phyloP scores from a whole-genome alignment of 371 early-diverging fungal species.

The Syncephalastrum racemosum region DNA sequence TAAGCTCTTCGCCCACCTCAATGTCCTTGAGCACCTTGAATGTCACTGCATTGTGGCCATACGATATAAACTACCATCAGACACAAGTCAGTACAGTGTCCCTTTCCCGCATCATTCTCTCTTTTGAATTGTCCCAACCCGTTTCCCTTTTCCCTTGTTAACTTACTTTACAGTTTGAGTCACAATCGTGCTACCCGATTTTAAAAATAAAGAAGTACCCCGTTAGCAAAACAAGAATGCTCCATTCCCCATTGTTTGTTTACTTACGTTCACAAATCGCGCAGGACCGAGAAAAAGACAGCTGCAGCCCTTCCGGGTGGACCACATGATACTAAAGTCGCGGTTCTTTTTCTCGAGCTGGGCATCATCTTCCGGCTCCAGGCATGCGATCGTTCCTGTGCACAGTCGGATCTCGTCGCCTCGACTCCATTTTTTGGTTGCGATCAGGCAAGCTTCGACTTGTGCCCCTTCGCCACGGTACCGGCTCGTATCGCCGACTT shows the following conservation, averaged over 20 bases:
- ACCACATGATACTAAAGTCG: constrained; percentile 91
- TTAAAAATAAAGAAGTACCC: constrained; percentile 4
- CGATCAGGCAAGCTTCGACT: constrained; percentile 84
- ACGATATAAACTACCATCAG: constrained; percentile 51
- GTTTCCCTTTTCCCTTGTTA: too few relatives aligned
- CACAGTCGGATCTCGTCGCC: constrained; percentile 81
- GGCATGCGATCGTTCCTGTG: constrained; percentile 73
- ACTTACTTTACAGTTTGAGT: constrained; percentile 75
- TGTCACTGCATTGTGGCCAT: constrained; percentile 57
- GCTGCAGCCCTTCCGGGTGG: constrained; percentile 65
- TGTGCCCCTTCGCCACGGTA: constrained; percentile 68
- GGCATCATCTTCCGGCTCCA: constrained; percentile 72
- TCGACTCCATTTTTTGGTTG: constrained; percentile 70
- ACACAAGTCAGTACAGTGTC: too few relatives aligned
- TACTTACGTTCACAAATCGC: constrained; percentile 82
- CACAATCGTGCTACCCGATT: constrained; percentile 82
- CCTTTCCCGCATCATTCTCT: too few relatives aligned
- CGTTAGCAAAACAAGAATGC: constrained; percentile 3
- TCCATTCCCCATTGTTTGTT: background rate
- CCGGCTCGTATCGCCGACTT: constrained; percentile 69
- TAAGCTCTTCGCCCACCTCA: constrained; percentile 81
- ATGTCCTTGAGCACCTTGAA: constrained; percentile 77
- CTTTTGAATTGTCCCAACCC: too few relatives aligned
- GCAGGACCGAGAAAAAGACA: constrained; percentile 94
- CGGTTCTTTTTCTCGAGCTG: constrained; percentile 61